Evolutionary conservation across 495 filamentous ascomycete species (phyloP).

Genomic region (Penicillium subrubescens): DNA sequence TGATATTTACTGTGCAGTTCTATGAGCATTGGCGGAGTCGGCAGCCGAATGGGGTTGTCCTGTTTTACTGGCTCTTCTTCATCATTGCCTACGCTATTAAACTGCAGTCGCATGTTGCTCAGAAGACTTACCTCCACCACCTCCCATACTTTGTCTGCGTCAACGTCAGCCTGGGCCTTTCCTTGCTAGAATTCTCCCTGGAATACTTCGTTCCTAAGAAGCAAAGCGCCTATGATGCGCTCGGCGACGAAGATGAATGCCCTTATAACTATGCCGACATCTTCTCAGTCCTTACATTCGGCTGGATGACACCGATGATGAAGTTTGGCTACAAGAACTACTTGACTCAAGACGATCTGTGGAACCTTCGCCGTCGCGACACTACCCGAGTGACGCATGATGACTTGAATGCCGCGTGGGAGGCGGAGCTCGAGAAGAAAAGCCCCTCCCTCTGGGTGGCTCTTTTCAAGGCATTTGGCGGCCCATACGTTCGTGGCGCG

Average conservation of each 20-base stretch:
- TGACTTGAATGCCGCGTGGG: constrained; percentile 75
- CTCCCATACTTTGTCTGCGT: constrained; percentile 80
- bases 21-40: constrained; percentile 86
- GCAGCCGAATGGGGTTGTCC: constrained; percentile 86
- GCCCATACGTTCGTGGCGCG: constrained; percentile 75
- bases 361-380: constrained; percentile 83
- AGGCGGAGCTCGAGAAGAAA: constrained; percentile 69
- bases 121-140: constrained; percentile 64
- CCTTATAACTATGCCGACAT: constrained; percentile 92
- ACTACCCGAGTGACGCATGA: constrained; percentile 69
- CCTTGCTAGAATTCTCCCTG: constrained; percentile 72
- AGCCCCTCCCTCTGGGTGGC: constrained; percentile 89
- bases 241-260: constrained; percentile 90
- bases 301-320: constrained; percentile 99
- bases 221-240: constrained; percentile 75
- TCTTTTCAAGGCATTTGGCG: constrained; percentile 82
- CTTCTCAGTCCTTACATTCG: constrained; percentile 92
- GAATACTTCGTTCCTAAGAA: constrained; percentile 94
- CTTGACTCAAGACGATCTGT: constrained; percentile 94
- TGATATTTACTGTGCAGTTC: constrained; percentile 88
- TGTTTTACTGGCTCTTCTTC: constrained; percentile 96
- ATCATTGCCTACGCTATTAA: constrained; percentile 81
- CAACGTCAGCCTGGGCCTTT: constrained; percentile 72
- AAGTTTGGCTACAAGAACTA: constrained; percentile 88
- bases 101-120: constrained; percentile 81